Percentiles rank a stretch among this genome's conserved stretches.
Evolutionary conservation across 495 filamentous ascomycete species (phyloP).

Genomic region (Chaetomium cochliodes): DNA sequence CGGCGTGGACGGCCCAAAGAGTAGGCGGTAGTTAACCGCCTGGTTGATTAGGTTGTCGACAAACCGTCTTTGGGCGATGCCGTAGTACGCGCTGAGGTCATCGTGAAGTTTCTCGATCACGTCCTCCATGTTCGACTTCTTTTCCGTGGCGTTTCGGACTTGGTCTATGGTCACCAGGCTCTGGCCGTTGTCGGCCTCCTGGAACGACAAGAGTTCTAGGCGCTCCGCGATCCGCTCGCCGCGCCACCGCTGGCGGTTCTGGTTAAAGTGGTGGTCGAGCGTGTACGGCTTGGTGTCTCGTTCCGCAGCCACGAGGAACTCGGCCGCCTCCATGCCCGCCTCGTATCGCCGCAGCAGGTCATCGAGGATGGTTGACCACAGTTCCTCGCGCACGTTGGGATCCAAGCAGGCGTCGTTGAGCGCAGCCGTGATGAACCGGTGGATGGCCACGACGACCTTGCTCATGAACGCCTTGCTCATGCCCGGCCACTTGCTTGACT

Average conservation of each 20-base stretch:
- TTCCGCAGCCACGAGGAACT: constrained; percentile 52
- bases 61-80: constrained; percentile 55
- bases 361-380: constrained; percentile 44
- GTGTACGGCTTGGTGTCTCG: constrained; percentile 49
- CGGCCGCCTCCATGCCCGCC: constrained; percentile 40
- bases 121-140: constrained; percentile 50
- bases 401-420: constrained; percentile 40
- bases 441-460: constrained; percentile 46
- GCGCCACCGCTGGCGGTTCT: constrained; percentile 46
- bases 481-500: constrained; percentile 54
- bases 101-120: constrained; percentile 56
- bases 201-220: constrained; percentile 13
- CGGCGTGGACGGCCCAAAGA: constrained; percentile 36
- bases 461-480: constrained; percentile 51
- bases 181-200: not conserved
- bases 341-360: constrained; percentile 45
- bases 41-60: constrained; percentile 54
- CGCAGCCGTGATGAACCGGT: constrained; percentile 47
- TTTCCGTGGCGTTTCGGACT: constrained; percentile 25
- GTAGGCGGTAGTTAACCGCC: constrained; percentile 38
- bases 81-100: constrained; percentile 60
- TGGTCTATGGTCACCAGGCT: constrained; percentile 19
- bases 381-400: constrained; percentile 33
- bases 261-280: constrained; percentile 54
- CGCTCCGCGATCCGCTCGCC: constrained; percentile 29